phyloP scores from a whole-genome alignment of 2,329 filamentous ascomycete genomes.

The Diaporthe vaccinii region DNA sequence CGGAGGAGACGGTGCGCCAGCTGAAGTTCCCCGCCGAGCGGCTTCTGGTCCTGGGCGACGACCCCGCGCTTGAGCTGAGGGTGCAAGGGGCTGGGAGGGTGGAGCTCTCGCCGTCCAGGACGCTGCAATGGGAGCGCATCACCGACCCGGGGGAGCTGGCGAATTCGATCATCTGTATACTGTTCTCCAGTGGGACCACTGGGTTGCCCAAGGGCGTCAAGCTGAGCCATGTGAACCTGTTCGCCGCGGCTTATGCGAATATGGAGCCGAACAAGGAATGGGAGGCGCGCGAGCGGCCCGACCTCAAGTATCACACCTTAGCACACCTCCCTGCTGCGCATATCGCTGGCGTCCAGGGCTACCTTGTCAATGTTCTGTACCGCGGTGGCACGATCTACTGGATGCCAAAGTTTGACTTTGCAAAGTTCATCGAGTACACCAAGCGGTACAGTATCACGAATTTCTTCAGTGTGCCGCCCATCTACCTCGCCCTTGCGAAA shows the following conservation, averaged over 20 bases:
- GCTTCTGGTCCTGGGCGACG: constrained; percentile 44
- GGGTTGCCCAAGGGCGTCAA: constrained; percentile 62
- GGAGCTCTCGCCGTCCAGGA: constrained; percentile 50
- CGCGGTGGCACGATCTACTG: constrained; percentile 67
- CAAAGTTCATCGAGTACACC: constrained; percentile 66
- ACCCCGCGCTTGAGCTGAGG: constrained; percentile 41
- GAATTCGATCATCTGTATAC: constrained; percentile 55
- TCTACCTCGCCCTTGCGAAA: constrained; percentile 72
- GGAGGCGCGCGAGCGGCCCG: constrained; percentile 46
- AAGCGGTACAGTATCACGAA: constrained; percentile 63
- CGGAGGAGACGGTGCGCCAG: constrained; percentile 43
- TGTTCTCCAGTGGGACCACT: constrained; percentile 65
- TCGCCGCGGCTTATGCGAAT: constrained; percentile 53
- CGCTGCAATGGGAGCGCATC: constrained; percentile 66
- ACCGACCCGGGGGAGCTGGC: constrained; percentile 62
- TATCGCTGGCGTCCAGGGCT: constrained; percentile 61
- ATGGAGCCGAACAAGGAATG: constrained; percentile 48
- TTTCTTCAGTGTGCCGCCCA: constrained; percentile 72
- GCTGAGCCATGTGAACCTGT: constrained; percentile 60
- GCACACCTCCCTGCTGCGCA: constrained; percentile 62
- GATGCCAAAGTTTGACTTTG: constrained; percentile 73
- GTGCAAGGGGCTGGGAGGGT: constrained; percentile 49
- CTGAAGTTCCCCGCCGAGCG: constrained; percentile 43
- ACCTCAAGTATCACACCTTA: constrained; percentile 52
- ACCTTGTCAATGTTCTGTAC: constrained; percentile 57